phyloP scores from a whole-genome alignment of 805 yeast genomes.

The Cyberlindnera galapagoensis region DNA sequence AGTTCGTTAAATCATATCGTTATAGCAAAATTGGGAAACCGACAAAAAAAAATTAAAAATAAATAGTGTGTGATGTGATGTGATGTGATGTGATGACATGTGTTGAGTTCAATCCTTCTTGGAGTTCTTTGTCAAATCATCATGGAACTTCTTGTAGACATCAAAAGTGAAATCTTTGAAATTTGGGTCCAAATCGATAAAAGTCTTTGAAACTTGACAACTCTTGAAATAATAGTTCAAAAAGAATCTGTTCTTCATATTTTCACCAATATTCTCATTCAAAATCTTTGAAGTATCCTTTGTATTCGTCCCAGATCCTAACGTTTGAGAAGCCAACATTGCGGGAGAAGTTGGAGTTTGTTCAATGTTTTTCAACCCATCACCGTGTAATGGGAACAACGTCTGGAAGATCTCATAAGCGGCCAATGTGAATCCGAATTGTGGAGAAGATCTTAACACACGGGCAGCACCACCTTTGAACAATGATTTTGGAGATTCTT shows the following conservation, averaged over 20 bases:
- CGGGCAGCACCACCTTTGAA: constrained; percentile 97
- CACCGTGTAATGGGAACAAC: constrained; percentile 53
- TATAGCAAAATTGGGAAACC: constrained; percentile 1
- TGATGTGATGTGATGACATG: no score
- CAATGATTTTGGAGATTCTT: constrained; percentile 81
- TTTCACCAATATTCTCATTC: constrained; percentile 10
- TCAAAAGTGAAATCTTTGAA: constrained; percentile 48
- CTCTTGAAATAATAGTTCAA: constrained; percentile 44
- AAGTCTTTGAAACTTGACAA: constrained; percentile 53
- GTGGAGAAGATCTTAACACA: constrained; percentile 92
- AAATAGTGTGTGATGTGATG: no score
- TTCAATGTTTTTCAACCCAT: constrained; percentile 19
- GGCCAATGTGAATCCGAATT: constrained; percentile 96
- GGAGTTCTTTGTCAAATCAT: constrained; percentile 21
- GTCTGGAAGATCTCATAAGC: constrained; percentile 88
- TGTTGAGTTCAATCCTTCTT: constrained; percentile 1
- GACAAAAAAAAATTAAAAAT: not conserved
- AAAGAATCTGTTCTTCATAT: constrained; percentile 24
- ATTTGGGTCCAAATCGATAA: constrained; percentile 56
- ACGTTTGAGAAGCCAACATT: constrained; percentile 6
- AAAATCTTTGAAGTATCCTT: constrained; percentile 15
- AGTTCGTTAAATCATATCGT: no score
- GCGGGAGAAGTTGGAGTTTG: constrained; percentile 17
- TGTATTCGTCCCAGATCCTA: constrained; percentile 3
- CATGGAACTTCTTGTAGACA: constrained; percentile 36